Conservation (phyloP, 164 flowering plant species). For the Buxus sempervirens region DNA sequence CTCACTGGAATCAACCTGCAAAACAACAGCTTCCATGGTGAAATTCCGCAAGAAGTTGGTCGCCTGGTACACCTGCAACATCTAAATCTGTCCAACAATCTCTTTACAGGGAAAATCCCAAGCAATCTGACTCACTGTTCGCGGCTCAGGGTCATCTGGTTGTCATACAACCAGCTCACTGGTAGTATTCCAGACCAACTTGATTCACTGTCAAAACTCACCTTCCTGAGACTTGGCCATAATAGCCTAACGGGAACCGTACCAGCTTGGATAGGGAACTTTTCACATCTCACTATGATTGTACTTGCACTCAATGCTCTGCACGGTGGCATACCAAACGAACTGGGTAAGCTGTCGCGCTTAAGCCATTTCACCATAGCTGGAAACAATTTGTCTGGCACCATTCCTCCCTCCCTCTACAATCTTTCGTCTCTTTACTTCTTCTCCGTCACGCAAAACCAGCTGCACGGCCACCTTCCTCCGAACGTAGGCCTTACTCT, state of each 20-base stretch:
- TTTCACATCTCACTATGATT: constrained; percentile 10
- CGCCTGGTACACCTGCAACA: not conserved
- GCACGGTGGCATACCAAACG: constrained; percentile 17
- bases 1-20: constrained; percentile 2
- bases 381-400: constrained; percentile 20
- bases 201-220: constrained; percentile 6
- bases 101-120: constrained; percentile 22
- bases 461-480: constrained; percentile 11
- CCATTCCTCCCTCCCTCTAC: constrained; percentile 12
- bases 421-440: constrained; percentile 17
- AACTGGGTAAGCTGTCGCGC: constrained; percentile 4
- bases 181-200: constrained; percentile 10
- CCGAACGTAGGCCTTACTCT: constrained; percentile 6
- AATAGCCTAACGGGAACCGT: constrained; percentile 7
- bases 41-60: constrained; percentile 11
- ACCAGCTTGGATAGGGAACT: constrained; percentile 16
- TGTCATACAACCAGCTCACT: constrained; percentile 3
- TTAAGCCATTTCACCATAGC: constrained; percentile 7
- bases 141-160: not conserved
- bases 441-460: constrained; percentile 19
- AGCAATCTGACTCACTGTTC: constrained; percentile 12
- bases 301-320: not conserved
- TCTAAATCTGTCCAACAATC: constrained; percentile 7
- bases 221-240: not conserved
- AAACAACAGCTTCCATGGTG: constrained; percentile 10